phyloP scores from a whole-genome alignment of 768 basidiomycete species.

The Jaapia argillacea region DNA sequence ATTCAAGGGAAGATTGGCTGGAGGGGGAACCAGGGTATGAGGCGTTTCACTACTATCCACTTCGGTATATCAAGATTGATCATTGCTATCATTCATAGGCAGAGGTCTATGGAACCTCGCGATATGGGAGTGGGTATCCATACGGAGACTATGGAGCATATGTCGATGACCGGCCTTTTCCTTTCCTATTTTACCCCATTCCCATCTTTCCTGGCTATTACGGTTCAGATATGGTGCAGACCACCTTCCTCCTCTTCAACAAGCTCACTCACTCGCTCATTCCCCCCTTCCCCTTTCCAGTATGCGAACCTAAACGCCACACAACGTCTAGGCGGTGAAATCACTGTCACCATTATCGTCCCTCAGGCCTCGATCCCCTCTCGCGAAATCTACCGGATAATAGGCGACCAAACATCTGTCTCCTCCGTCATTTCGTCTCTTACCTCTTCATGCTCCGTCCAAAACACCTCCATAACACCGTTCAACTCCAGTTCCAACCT shows the following conservation, averaged over 20 bases:
- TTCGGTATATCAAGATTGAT: not conserved
- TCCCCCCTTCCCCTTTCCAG: not conserved
- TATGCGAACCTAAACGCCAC: not conserved
- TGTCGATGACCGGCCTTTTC: conserved; percentile 2
- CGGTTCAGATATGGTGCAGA: not conserved
- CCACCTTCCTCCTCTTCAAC: not conserved
- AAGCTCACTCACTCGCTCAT: not conserved
- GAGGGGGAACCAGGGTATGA: conserved; percentile 1
- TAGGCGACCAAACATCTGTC: conserved; percentile 2
- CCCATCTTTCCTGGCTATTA: not conserved
- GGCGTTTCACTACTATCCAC: not conserved
- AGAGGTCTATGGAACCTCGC: not conserved
- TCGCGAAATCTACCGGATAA: conserved; percentile 2
- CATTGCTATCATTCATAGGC: not conserved
- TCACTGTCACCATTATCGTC: not conserved
- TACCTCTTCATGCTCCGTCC: not conserved
- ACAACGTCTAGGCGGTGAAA: not conserved
- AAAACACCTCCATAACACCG: not conserved
- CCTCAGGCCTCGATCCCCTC: not conserved
- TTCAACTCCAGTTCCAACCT: not conserved
- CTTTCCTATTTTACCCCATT: conserved; percentile 3
- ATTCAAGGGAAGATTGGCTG: not conserved
- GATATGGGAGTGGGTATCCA: conserved; percentile 4
- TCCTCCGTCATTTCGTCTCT: not conserved
- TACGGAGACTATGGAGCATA: conserved; percentile 2